Conservation (phyloP, 139 green algal species). For the Cymbomonas tetramitiformis region DNA sequence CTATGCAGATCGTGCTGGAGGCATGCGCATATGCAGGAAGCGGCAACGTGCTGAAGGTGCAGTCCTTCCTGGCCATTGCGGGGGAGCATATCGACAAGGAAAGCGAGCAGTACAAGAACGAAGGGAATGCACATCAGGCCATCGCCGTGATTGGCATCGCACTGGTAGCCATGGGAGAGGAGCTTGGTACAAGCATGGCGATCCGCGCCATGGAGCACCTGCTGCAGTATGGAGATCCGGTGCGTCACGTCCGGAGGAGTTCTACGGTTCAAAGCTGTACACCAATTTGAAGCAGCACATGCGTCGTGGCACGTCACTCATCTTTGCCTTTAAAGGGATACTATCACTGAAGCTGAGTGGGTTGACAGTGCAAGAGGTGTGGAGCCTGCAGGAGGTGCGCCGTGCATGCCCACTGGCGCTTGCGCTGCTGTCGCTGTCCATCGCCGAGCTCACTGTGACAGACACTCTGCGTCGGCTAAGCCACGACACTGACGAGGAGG, state of each 20-base stretch:
- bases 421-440: slow-evolving; percentile 69
- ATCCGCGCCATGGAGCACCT: slow-evolving; percentile 76
- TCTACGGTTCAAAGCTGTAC: too few relatives aligned
- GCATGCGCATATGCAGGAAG: slow-evolving; percentile 81
- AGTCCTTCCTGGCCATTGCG: slow-evolving; percentile 71
- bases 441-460: slow-evolving; percentile 65
- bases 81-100: slow-evolving; percentile 74
- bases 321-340: too few relatives aligned
- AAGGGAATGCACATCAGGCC: slow-evolving; percentile 43
- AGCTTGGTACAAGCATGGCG: slow-evolving; percentile 77
- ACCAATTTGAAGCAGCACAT: too few relatives aligned
- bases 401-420: slow-evolving; percentile 75
- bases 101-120: slow-evolving; percentile 42
- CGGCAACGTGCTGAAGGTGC: slow-evolving; percentile 89
- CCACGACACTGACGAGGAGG: slow-evolving; percentile 73
- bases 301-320: too few relatives aligned
- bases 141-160: slow-evolving; percentile 77
- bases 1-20: slow-evolving; percentile 50
- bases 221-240: slow-evolving; percentile 73
- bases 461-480: slow-evolving; percentile 80
- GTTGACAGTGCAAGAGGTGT: too few relatives aligned
- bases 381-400: too few relatives aligned
- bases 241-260: too few relatives aligned
- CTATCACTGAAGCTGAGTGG: too few relatives aligned
- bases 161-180: slow-evolving; percentile 83